Conservation (phyloP, 345 rosid species). For the Erucastrum elatum region DNA sequence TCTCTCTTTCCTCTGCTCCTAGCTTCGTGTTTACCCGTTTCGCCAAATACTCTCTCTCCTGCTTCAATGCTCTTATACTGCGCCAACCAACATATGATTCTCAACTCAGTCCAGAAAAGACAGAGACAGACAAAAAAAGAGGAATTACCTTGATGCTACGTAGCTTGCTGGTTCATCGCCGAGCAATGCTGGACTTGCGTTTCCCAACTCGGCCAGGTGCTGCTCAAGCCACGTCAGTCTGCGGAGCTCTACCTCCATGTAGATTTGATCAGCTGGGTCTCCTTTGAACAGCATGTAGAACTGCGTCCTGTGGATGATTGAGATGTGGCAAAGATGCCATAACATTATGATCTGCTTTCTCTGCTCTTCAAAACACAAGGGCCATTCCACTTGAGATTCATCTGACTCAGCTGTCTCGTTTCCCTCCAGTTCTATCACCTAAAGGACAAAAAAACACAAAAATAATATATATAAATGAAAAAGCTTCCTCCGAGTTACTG, state of each 20-base stretch:
- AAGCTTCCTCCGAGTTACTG: conserved; percentile 6
- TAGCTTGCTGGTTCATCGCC: conserved; percentile 91
- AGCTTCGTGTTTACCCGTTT: conserved; percentile 78
- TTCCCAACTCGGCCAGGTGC: conserved; percentile 90
- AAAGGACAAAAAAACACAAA: not conserved
- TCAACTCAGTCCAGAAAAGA: not conserved
- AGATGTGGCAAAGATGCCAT: conserved; percentile 96
- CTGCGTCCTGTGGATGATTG: conserved; percentile 85
- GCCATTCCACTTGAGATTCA: conserved; percentile 72
- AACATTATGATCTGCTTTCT: conserved; percentile 87
- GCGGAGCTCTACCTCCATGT: conserved; percentile 87
- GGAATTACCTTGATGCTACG: conserved; percentile 70
- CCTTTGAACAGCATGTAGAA: conserved; percentile 82
- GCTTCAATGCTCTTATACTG: conserved; percentile 80
- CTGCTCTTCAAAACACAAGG: conserved; percentile 71
- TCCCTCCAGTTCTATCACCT: conserved; percentile 86
- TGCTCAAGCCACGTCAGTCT: conserved; percentile 92
- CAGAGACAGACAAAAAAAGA: not conserved
- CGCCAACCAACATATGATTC: not conserved
- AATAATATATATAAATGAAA: not conserved
- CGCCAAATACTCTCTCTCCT: conserved; percentile 85
- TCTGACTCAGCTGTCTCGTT: conserved; percentile 51
- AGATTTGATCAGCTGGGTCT: conserved; percentile 81
- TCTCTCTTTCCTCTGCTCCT: conserved; percentile 72
- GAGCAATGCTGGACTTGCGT: conserved; percentile 90